A percentile compares a stretch with the other conserved stretches of the same genome.
phyloP scores from a whole-genome alignment of 1,139 yeast genomes.

The Nadsonia commutata region DNA sequence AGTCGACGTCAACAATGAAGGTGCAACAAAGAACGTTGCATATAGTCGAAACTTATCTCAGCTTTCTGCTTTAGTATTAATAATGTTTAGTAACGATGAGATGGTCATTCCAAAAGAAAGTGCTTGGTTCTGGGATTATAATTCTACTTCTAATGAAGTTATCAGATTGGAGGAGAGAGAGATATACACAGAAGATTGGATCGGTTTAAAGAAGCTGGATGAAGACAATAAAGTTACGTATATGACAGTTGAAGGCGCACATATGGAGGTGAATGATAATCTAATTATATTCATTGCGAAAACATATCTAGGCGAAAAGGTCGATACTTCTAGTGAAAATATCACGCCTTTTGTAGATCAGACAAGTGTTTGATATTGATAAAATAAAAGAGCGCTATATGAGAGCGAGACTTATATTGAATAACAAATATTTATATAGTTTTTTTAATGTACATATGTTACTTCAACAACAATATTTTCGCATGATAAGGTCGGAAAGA shows the following conservation, averaged over 20 bases:
- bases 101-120: conserved; percentile 62
- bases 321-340: too few species aligned
- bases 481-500: too few species aligned
- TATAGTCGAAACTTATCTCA: conserved; percentile 31
- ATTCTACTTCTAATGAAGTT: conserved; percentile 28
- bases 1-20: conserved; percentile 58
- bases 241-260: conserved; percentile 41
- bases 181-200: conserved; percentile 36
- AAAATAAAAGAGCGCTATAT: too few species aligned
- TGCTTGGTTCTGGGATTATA: conserved; percentile 47
- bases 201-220: conserved; percentile 43
- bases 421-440: too few species aligned
- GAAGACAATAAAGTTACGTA: conserved; percentile 33
- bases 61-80: conserved; percentile 41
- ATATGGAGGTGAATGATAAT: conserved; percentile 46
- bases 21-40: conserved; percentile 18
- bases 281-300: conserved; percentile 29
- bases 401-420: too few species aligned
- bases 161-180: conserved; percentile 37
- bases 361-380: too few species aligned
- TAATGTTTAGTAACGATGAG: conserved; percentile 45
- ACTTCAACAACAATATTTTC: too few species aligned
- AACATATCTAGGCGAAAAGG: conserved; percentile 20
- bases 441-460: too few species aligned
- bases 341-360: too few species aligned